These are phyloP conservation scores for Trichoderma gracile DNA, from an alignment of 2,329 filamentous ascomycete genomes.

Conservation along the genomic window DNA sequence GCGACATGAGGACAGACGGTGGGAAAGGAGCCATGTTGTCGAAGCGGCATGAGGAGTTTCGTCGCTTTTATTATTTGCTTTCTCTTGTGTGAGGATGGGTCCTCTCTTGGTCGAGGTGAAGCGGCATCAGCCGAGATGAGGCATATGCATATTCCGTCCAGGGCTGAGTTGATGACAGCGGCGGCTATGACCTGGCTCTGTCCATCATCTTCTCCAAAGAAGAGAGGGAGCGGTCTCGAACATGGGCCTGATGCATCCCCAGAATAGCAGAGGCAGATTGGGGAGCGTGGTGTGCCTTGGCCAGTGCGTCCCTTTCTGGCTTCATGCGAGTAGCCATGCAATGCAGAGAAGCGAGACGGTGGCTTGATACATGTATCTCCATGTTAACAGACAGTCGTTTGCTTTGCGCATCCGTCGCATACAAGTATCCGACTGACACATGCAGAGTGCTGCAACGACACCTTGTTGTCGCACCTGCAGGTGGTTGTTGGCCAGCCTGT, in stretches of 20 bases:
- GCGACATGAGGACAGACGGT: not conserved
- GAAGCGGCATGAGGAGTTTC: not conserved
- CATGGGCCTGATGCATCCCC: not conserved
- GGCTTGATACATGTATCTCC: not conserved
- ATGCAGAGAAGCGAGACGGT: not conserved
- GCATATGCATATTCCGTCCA: not conserved
- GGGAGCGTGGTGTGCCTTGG: too few relatives aligned
- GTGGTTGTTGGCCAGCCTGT: not conserved
- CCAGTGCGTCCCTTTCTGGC: too few relatives aligned
- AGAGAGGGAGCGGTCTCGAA: not conserved
- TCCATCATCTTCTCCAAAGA: too few relatives aligned
- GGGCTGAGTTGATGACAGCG: not conserved
- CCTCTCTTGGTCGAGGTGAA: not conserved
- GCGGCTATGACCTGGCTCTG: too few relatives aligned
- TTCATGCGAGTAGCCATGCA: not conserved
- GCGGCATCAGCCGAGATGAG: conserved; percentile 1
- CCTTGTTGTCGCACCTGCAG: not conserved
- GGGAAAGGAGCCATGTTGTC: not conserved
- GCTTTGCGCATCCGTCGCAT: conserved; percentile 3
- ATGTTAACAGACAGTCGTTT: not conserved
- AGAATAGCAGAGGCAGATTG: not conserved
- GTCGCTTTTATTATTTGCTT: not conserved
- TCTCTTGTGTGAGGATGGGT: not conserved
- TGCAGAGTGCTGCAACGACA: too few relatives aligned
- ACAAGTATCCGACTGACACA: too few relatives aligned